Evolutionary conservation across 108 stramenopile genomes (phyloP), one percentile per base, ranked within the genome.

Genomic region (Halocafeteria seosinensis): DNA sequence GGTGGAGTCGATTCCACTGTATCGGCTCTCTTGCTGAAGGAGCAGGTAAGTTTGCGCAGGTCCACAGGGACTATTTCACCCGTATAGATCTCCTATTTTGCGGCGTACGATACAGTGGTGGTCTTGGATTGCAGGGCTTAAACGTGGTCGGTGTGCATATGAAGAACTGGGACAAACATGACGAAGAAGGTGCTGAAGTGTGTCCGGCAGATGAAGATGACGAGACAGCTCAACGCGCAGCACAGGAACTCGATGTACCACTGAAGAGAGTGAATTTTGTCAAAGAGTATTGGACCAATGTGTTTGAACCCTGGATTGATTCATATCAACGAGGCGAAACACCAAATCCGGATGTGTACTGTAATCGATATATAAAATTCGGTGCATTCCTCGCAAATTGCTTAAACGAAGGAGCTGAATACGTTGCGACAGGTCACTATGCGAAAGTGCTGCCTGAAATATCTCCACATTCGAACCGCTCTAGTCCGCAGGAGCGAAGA

Each of bases 1-100:
- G 94, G 94, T 4, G 94, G 94, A 11, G 91, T 95, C n/a, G 94
- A 95, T 68, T 88, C 87, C 17, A 85, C 88, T 5, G 91, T 95
- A 23, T 85, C 83, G 17, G 89, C 90, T 17, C 60, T 83, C 66
- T 74, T 92, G 0, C 65, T 92, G 38, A 55, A 77, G 37, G 71
- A 32, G 65, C 52, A 30, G 3, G 42, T 8, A 27, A 63, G 13
- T 62, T 61, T 17, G 61, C n/a, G n/a, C n/a, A n/a, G n/a, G n/a
- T n/a, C n/a, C n/a, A n/a, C n/a, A n/a, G n/a, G n/a, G n/a, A n/a
- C n/a, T n/a, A n/a, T n/a, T n/a, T n/a, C n/a, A n/a, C n/a, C n/a
- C n/a, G n/a, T n/a, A n/a, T n/a, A n/a, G n/a, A n/a, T n/a, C n/a
- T n/a, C n/a, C n/a, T n/a, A n/a, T n/a, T 8, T 62, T 6, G 6